Base-by-base conservation (phyloP, 306 rosid genomes). In the Vigna nakashimae region DNA sequence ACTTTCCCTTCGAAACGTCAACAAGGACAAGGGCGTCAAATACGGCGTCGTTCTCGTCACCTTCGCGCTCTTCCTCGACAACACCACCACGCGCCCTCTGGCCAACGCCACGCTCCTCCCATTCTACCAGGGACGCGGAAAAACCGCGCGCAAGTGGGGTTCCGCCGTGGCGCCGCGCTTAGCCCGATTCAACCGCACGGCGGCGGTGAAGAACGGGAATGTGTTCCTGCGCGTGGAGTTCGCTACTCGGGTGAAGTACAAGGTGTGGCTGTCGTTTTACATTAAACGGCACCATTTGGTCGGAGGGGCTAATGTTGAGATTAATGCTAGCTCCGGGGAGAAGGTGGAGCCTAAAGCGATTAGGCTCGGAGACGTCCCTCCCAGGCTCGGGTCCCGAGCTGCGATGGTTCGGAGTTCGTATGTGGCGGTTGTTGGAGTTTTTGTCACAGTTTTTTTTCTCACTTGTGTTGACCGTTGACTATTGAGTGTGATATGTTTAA, bases 71-170 rank as follows among this genome's bases (percentile, higher is more conserved):
- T 73, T 84, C 17, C 26, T 74, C 38, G 52, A 24, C 20, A 66
- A 34, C 53, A 81, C 81, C 72, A 53, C 15, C 42, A 70, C 67
- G 26, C 67, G 20, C 7, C 74, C 62, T 11, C 62, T 90, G 0
- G 84, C 79, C 4, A 69, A 73, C 43, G 1, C 40, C 5, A 80
- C 69, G 0, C 65, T 87, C 9, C 6, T 9, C 2, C 73, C 65
- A 16, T 93, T 93, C 76, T 83, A 87, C 45, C 98, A 93, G 80
- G 98, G 98, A 2, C 92, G 83, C 71, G 50, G 79, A 13, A 91
- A 88, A 83, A 84, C 64, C 40, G 89, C 94, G 4, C 64, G 3
- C 26, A 91, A 75, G 77, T 2, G 0, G 7, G 76, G 20, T 58
- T 7, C 65, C 10, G 20, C 13, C 5, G 17, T 70, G 40, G 36